phyloP scores from a whole-genome alignment of 495 filamentous ascomycete genomes.

The Talaromyces wortmannii region DNA sequence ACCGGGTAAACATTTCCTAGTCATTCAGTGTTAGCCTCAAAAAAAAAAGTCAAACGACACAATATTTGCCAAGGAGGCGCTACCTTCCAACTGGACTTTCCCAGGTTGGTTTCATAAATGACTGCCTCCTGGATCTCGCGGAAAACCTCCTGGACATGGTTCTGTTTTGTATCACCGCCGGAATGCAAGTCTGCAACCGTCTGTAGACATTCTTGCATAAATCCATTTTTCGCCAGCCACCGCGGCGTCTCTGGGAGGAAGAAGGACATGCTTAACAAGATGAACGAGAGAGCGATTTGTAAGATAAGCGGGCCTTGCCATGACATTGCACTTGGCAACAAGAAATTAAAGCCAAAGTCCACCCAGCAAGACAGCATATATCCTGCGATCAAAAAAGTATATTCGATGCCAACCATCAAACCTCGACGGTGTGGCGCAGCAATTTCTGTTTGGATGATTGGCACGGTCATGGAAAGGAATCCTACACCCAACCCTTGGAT shows the following conservation, averaged over 20 bases:
- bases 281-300: constrained; percentile 20
- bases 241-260: constrained; percentile 22
- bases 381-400: constrained; percentile 19
- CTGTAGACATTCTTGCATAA: constrained; percentile 19
- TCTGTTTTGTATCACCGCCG: constrained; percentile 13
- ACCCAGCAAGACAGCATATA: constrained; percentile 26
- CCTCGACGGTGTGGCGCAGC: constrained; percentile 17
- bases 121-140: constrained; percentile 22
- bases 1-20: constrained; percentile 24
- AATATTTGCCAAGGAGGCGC: background rate
- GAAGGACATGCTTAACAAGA: constrained; percentile 18
- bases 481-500: constrained; percentile 20
- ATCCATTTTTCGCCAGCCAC: constrained; percentile 23
- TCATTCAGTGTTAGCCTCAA: background rate
- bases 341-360: constrained; percentile 23
- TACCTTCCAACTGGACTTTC: constrained; percentile 18
- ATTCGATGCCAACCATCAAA: constrained; percentile 24
- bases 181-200: constrained; percentile 21
- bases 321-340: constrained; percentile 16
- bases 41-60: background rate
- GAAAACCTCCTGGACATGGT: constrained; percentile 15
- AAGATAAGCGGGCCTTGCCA: constrained; percentile 23
- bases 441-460: constrained; percentile 23
- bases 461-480: constrained; percentile 22
- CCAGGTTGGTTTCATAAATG: constrained; percentile 17